Conservation (phyloP, 306 rosid genomes). For the Castanospermum australe region DNA sequence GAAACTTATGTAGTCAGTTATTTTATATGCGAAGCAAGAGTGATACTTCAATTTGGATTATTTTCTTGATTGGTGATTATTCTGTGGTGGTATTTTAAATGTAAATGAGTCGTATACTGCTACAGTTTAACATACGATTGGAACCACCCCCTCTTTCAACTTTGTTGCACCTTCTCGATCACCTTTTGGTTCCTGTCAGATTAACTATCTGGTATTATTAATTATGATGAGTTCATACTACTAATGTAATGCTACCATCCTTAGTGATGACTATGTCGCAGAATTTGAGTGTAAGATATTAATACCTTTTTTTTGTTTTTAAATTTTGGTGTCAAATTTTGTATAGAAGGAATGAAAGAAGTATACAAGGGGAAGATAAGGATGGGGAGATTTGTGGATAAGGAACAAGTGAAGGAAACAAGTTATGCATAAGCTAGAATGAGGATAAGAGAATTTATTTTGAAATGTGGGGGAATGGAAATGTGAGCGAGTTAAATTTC, state of each 20-base stretch:
- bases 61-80: slow-evolving; percentile 5
- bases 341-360: not conserved
- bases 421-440: too few relatives aligned
- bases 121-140: not conserved
- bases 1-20: not conserved
- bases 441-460: too few relatives aligned
- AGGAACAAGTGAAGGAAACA: not conserved
- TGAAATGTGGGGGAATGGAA: too few relatives aligned
- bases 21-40: not conserved
- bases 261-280: not conserved
- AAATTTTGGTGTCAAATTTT: too few relatives aligned
- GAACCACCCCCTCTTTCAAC: not conserved
- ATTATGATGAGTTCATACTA: not conserved
- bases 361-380: not conserved
- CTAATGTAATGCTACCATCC: not conserved
- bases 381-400: not conserved
- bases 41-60: slow-evolving; percentile 16
- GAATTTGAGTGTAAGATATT: too few relatives aligned
- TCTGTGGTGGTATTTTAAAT: slow-evolving; percentile 18
- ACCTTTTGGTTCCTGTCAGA: not conserved
- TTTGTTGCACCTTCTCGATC: not conserved
- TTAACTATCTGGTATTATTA: not conserved
- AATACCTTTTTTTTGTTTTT: too few relatives aligned
- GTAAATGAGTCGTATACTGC: slow-evolving; percentile 26
- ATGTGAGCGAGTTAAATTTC: not conserved